Evolutionary conservation across 2,329 filamentous ascomycete genomes (phyloP).

Genomic region (Clonostachys rhizophaga): DNA sequence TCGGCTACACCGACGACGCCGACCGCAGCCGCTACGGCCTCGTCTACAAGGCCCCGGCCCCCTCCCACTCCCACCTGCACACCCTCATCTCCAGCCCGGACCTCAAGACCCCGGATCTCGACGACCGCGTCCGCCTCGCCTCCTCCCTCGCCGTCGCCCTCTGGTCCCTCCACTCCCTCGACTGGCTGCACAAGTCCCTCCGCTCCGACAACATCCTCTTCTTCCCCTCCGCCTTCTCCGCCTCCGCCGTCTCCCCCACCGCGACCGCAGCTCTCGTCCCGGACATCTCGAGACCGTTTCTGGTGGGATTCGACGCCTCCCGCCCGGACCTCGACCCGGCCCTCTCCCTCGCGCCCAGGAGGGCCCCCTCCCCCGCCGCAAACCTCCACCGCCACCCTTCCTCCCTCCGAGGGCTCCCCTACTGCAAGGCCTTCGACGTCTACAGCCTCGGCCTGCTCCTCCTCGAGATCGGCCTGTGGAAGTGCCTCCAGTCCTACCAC

Average conservation of each 20-base stretch:
- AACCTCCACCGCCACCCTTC: slow-evolving; percentile 42
- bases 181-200: slow-evolving; percentile 54
- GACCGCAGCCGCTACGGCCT: slow-evolving; percentile 33
- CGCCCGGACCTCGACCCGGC: slow-evolving; percentile 46
- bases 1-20: slow-evolving; percentile 38
- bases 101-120: slow-evolving; percentile 37
- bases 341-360: slow-evolving; percentile 35
- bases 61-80: slow-evolving; percentile 30
- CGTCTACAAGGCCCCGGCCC: slow-evolving; percentile 29
- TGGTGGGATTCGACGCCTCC: slow-evolving; percentile 51
- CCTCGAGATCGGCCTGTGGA: slow-evolving; percentile 46
- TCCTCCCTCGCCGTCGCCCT: slow-evolving; percentile 34
- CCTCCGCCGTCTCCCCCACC: slow-evolving; percentile 17
- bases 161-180: slow-evolving; percentile 46
- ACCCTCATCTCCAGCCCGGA: slow-evolving; percentile 29
- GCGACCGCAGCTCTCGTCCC: slow-evolving; percentile 25
- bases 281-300: slow-evolving; percentile 34
- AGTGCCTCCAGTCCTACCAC: slow-evolving; percentile 31
- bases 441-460: slow-evolving; percentile 47
- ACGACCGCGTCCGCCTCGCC: slow-evolving; percentile 34
- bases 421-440: slow-evolving; percentile 44
- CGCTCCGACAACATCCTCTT: slow-evolving; percentile 49
- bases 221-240: slow-evolving; percentile 37
- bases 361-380: slow-evolving; percentile 29
- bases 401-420: slow-evolving; percentile 31